Conservation (phyloP, 176 grass and related monocot species). For the Alopecurus myosuroides region DNA sequence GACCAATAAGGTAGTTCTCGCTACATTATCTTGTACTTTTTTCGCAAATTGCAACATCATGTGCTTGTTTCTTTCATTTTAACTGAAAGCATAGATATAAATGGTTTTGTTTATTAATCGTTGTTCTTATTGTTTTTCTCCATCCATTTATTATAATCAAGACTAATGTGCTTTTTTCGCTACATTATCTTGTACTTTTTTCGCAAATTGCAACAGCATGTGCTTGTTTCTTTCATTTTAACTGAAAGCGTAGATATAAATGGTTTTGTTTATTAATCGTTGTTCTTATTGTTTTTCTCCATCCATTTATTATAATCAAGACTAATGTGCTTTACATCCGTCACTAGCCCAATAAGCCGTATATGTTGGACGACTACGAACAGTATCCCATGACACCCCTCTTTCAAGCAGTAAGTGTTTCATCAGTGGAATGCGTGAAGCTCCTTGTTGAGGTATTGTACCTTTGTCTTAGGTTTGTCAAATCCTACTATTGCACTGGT, state of each 20-base stretch:
- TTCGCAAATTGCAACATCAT: neutral
- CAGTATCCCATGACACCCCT: conserved; percentile 21
- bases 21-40: neutral
- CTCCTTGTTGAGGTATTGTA: conserved; percentile 30
- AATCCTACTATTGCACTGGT: neutral
- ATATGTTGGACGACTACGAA: neutral
- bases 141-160: neutral
- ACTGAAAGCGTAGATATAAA: neutral
- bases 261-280: neutral
- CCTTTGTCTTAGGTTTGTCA: conserved; percentile 1
- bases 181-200: no score
- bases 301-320: neutral
- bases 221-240: neutral
- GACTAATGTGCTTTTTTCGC: conserved; percentile 18
- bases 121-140: conserved; percentile 1
- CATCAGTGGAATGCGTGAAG: conserved; percentile 29
- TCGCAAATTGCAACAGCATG: no score
- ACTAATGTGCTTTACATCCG: conserved; percentile 12
- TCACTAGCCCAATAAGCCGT: conserved; percentile 24
- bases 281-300: neutral
- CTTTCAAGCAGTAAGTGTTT: conserved; percentile 16
- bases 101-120: neutral
- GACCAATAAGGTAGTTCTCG: neutral
- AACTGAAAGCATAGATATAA: neutral
- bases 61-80: neutral